phyloP scores from a whole-genome alignment of 202 grass and related monocot genomes.

The Elaeis oleifera region DNA sequence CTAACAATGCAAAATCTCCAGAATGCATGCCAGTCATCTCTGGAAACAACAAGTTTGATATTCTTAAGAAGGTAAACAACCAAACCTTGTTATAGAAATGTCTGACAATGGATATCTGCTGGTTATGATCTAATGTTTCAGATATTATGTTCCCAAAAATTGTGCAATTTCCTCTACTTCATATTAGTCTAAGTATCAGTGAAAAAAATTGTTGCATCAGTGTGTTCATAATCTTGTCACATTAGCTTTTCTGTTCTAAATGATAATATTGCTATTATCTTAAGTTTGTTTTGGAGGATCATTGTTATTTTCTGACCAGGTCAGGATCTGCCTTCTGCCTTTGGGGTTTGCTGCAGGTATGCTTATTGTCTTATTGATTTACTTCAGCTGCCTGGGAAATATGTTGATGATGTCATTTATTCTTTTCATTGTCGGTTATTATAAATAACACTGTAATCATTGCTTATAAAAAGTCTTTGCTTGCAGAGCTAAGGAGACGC shows the following conservation, averaged over 20 bases:
- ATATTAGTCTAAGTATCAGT: no score
- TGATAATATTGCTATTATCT: no score
- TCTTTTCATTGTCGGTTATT: neutral
- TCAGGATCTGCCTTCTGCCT: slow-evolving; percentile 53
- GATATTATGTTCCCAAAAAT: neutral
- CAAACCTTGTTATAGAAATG: no score
- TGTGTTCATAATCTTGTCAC: no score
- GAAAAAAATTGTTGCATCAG: no score
- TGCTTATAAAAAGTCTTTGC: neutral
- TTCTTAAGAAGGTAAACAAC: slow-evolving; percentile 47
- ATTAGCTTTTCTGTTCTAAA: no score
- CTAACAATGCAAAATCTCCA: slow-evolving; percentile 18
- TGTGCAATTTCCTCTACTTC: slow-evolving; percentile 6
- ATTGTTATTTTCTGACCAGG: slow-evolving; percentile 21
- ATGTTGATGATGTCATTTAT: neutral
- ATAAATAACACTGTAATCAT: neutral
- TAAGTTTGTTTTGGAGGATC: slow-evolving; percentile 2
- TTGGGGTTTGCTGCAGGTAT: slow-evolving; percentile 49
- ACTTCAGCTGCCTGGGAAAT: slow-evolving; percentile 8
- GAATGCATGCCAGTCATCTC: slow-evolving; percentile 8
- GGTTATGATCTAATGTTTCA: no score
- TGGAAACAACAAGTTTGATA: slow-evolving; percentile 24
- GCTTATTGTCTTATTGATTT: neutral
- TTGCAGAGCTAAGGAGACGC: slow-evolving; percentile 47
- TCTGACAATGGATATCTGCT: no score